Evolutionary conservation across 2,329 filamentous ascomycete species (phyloP), one percentile per base, ranked within the genome.

Genomic region (Cercospora janseana): DNA sequence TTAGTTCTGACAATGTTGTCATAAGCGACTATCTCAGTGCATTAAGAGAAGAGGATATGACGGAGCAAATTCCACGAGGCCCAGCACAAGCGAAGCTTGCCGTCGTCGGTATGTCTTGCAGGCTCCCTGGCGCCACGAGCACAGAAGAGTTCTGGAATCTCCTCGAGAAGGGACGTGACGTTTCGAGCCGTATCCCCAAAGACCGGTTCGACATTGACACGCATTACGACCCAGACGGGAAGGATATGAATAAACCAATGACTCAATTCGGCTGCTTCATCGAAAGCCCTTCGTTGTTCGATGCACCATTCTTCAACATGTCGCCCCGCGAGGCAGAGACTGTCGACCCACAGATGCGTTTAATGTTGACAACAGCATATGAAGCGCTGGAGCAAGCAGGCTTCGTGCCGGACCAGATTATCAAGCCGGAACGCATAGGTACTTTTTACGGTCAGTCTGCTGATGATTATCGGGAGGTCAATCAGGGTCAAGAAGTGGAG

Each of bases 221-320:
- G 6, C 29, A 32, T 32, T 32, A 6, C 10, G 29, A 32, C 16
- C 29, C 29, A n/a, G 16, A 5, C 6, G 29, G 29, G 5, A 5
- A 6, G 6, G 9, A 6, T 12, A 10, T 10, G 6, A 32, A 32
- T 15, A 32, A 12, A 10, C 13, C 9, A 6, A 12, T 6, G 6
- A 10, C 29, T 6, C 29, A 13, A 15, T 48, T 12, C 35, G 70
- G 71, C 2, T 67, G 61, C 42, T 73, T 68, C 32, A 58, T 72
- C 9, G 32, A 64, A 2, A 32, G 46, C 12, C 67, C 70, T 0
- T 70, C 65, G 0, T 16, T 60, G 1, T 74, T 74, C 49, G 71
- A 74, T 53, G 43, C 63, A 3, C 54, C 54, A 0, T 68, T 73
- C 41, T 74, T 74, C 58, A 65, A 70, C 28, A 70, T 73, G 54